Percentiles rank a stretch among this genome's conserved stretches.
Evolutionary conservation across 164 flowering plant species (phyloP).

Genomic region (Vitis cinerea): DNA sequence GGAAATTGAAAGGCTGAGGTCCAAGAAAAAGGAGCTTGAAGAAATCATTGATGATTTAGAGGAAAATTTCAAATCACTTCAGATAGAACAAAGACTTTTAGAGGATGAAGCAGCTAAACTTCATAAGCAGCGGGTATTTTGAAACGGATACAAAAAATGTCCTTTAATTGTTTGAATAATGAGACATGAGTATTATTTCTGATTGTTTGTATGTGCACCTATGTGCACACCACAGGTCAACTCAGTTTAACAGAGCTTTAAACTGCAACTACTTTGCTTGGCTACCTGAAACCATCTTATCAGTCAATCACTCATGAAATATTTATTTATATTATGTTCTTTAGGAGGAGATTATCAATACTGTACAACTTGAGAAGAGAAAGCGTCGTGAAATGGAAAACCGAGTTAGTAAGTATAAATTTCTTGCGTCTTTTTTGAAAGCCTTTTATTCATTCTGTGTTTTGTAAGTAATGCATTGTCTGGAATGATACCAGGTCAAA

Average conservation of each 20-base stretch:
- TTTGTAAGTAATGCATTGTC: neutral
- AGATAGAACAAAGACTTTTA: constrained; percentile 44
- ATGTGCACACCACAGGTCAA: neutral
- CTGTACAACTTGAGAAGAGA: constrained; percentile 36
- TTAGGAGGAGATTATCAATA: constrained; percentile 62
- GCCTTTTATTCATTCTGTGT: neutral
- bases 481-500: constrained; percentile 46
- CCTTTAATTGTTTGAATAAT: neutral
- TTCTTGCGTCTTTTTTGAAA: neutral
- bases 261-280: neutral
- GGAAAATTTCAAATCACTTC: constrained; percentile 45
- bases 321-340: constrained; percentile 6
- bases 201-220: neutral
- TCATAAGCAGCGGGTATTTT: constrained; percentile 69
- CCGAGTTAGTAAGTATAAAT: constrained; percentile 51
- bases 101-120: constrained; percentile 78
- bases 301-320: neutral
- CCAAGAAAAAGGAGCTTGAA: constrained; percentile 59
- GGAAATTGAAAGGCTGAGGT: constrained; percentile 66
- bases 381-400: constrained; percentile 64
- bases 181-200: constrained; percentile 1
- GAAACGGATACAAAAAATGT: neutral
- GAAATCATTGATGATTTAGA: constrained; percentile 53
- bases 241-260: too few species aligned
- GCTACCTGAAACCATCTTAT: neutral